These are phyloP conservation scores for Solanum commersonii DNA, from an alignment of 257 asterid genomes.

Conservation along the genomic window DNA sequence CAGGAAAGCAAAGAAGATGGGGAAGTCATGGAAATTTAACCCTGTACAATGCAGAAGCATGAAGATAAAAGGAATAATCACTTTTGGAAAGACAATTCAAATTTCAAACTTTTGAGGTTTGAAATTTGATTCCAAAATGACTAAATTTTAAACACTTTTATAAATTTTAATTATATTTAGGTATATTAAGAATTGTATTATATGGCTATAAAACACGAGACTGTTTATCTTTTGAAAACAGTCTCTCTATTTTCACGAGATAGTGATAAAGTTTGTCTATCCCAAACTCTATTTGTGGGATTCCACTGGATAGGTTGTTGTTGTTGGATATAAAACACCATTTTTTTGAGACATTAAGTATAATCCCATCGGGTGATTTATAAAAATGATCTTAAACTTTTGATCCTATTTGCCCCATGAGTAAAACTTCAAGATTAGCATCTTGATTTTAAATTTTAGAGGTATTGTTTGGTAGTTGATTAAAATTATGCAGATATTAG, in stretches of 20 bases:
- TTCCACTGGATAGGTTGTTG: not conserved
- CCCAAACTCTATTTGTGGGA: not conserved
- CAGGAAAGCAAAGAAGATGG: not conserved
- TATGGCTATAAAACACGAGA: not conserved
- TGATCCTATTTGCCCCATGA: not conserved
- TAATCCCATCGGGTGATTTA: not conserved
- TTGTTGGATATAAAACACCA: not conserved
- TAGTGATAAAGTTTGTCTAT: not conserved
- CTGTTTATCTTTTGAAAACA: no score
- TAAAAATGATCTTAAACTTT: not conserved
- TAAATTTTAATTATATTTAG: not conserved
- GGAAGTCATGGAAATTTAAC: not conserved
- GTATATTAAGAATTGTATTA: not conserved
- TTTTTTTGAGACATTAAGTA: not conserved
- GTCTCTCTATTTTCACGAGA: not conserved
- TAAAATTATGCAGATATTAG: not conserved
- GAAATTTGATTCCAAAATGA: not conserved
- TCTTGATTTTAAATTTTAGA: not conserved
- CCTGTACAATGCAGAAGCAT: not conserved
- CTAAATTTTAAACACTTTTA: not conserved
- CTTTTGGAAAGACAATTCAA: not conserved
- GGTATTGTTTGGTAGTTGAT: not conserved
- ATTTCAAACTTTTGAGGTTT: not conserved
- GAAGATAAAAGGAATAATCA: not conserved
- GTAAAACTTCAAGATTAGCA: not conserved